phyloP scores from a whole-genome alignment of 2,329 filamentous ascomycete species.

The Laburnicola sp. region DNA sequence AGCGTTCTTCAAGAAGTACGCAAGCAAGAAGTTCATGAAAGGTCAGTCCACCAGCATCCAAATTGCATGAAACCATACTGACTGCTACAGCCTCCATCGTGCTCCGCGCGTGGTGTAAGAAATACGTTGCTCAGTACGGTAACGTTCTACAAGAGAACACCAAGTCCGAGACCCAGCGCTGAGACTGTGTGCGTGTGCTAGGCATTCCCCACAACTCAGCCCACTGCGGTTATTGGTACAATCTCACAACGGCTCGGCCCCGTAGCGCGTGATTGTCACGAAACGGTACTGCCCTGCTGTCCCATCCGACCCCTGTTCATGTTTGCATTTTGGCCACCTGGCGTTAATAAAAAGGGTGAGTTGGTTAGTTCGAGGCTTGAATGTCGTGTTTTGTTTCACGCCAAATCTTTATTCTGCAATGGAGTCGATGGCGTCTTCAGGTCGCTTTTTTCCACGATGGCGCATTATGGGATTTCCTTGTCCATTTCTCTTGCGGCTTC shows the following conservation, averaged over 20 bases:
- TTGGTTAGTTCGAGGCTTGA: constrained; percentile 29
- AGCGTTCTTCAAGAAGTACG: constrained; percentile 99
- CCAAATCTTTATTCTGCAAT: constrained; percentile 24
- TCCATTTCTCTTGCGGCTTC: constrained; percentile 21
- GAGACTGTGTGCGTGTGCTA: constrained; percentile 22
- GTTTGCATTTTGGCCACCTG: constrained; percentile 42
- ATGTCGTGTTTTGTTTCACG: constrained; percentile 27
- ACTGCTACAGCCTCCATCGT: constrained; percentile 75
- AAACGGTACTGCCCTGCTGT: constrained; percentile 13
- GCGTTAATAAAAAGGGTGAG: constrained; percentile 42
- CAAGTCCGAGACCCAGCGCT: constrained; percentile 29
- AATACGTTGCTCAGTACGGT: constrained; percentile 52
- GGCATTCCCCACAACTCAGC: constrained; percentile 20
- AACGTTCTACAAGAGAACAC: constrained; percentile 33
- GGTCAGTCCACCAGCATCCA: constrained; percentile 60
- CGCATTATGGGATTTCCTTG: constrained; percentile 23
- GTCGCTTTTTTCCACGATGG: constrained; percentile 23
- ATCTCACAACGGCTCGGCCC: not conserved
- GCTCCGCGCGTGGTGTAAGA: constrained; percentile 91
- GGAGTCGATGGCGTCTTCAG: constrained; percentile 32
- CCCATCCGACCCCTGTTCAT: constrained; percentile 29
- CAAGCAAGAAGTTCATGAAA: constrained; percentile 98
- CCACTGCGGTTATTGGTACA: not conserved
- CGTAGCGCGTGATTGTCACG: not conserved
- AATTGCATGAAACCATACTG: constrained; percentile 10